Evolutionary conservation across 306 rosid species (phyloP), one percentile per base, ranked within the genome.

Genomic region (Comarum palustre): DNA sequence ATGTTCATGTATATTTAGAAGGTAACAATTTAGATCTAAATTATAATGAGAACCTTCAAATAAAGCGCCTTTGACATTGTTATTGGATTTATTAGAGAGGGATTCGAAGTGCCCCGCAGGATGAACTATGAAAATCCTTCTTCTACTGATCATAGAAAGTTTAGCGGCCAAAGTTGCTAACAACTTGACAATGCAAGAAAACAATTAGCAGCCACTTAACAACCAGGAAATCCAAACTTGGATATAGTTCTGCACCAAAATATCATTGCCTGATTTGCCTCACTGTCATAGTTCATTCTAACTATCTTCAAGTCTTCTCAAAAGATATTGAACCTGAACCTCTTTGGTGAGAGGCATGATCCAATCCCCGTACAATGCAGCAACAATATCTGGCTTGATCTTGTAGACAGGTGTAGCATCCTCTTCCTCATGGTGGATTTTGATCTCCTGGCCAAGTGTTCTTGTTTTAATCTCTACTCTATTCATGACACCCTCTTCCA

Each of bases 331-430:
- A 34, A 87, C 77, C 51, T 87, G 86, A 52, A 87, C 87, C 67
- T 85, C 80, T 83, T 85, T 87, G 36, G 89, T 87, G 60, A 85
- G 82, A 74, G 89, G 92, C 84, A 87, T 79, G 73, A 87, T 78
- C 89, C 79, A 77, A 22, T 85, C 76, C 57, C 66, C 84, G 80
- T 83, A 85, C 41, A 87, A 78, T 75, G 55, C 32, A 10, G 79
- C 88, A 79, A 83, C 69, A 41, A 83, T 66, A 52, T 55, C 51
- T 32, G 89, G 87, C n/a, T 79, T 81, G 69, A 87, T 87, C 76
- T 81, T 83, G 29, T 81, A 83, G 11, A 22, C 82, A 3, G 82
- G 79, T 57, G 64, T 48, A 13, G 62, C 74, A 43, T 50, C 68
- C 60, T 83, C 75, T 2, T 48, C 80, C 12, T 50, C 52, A 16